Conservation (phyloP, 176 grass and related monocot species). For the Triticum urartu region DNA sequence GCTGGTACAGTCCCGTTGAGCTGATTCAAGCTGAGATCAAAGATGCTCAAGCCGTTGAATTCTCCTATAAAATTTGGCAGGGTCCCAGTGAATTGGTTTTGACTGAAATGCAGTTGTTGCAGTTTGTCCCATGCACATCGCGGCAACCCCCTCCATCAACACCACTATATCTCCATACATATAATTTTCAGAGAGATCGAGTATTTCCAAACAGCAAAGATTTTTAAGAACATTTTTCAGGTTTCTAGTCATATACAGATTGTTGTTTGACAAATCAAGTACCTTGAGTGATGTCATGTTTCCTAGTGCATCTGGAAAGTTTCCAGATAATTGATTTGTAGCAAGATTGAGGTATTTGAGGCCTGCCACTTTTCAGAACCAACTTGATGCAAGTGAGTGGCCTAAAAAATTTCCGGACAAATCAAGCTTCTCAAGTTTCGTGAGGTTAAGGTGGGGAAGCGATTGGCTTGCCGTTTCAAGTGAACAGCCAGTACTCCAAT, state of each 20-base stretch:
- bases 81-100: background rate
- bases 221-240: background rate
- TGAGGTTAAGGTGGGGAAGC: too few species aligned
- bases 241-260: background rate
- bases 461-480: too few species aligned
- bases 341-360: background rate
- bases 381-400: too few species aligned
- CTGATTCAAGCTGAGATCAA: background rate
- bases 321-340: background rate
- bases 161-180: background rate
- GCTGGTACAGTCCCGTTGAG: background rate
- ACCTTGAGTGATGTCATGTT: background rate
- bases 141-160: background rate
- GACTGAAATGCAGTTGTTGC: too few species aligned
- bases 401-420: too few species aligned
- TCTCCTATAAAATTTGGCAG: slow-evolving; percentile 13
- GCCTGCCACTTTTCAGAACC: background rate
- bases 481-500: too few species aligned
- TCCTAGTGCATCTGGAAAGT: background rate
- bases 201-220: slow-evolving; percentile 21
- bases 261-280: too few species aligned
- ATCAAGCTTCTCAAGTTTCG: too few species aligned
- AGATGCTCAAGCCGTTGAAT: background rate
- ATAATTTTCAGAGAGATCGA: background rate
- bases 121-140: background rate